Percentiles rank a stretch among this genome's conserved stretches.
These are phyloP conservation scores for Termitomyces sp. DNA, from an alignment of 1,284 basidiomycete genomes.

Conservation along the genomic window DNA sequence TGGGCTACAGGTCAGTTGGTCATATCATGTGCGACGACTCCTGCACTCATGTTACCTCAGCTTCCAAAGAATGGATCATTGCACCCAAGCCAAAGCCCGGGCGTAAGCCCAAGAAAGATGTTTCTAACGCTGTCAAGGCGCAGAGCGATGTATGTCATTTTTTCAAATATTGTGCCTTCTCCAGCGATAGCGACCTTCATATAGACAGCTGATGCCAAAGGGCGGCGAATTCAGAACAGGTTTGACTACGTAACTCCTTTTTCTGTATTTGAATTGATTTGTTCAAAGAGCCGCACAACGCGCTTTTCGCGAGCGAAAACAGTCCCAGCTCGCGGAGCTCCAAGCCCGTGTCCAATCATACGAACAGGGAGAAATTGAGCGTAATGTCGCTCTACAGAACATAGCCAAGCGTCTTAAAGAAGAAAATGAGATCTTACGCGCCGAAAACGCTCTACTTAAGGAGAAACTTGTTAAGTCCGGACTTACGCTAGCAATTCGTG, in stretches of 20 bases:
- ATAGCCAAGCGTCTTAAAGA: conserved; percentile 85
- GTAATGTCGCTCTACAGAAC: conserved; percentile 81
- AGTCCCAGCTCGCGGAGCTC: conserved; percentile 85
- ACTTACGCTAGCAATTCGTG: conserved; percentile 29
- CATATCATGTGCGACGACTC: neutral
- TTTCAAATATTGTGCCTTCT: neutral
- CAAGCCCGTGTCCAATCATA: conserved; percentile 84
- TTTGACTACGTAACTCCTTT: conserved; percentile 22
- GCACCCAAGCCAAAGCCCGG: conserved; percentile 88
- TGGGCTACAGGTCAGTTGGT: conserved; percentile 44
- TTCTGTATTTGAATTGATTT: neutral
- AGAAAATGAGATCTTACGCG: conserved; percentile 73
- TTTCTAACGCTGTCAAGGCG: conserved; percentile 30
- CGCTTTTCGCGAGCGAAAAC: conserved; percentile 87
- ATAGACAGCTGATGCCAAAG: conserved; percentile 49
- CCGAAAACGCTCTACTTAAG: conserved; percentile 57
- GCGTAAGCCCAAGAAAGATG: conserved; percentile 80
- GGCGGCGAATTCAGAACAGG: conserved; percentile 76
- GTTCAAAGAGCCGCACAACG: conserved; percentile 76
- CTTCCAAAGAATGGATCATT: conserved; percentile 89
- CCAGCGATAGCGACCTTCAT: neutral
- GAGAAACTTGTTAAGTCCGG: conserved; percentile 55
- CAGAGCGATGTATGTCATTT: conserved; percentile 42
- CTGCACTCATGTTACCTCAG: conserved; percentile 31
- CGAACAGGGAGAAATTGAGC: conserved; percentile 87